A percentile compares a stretch with the other conserved stretches of the same genome.
Conservation (phyloP, 768 basidiomycete species). For the Dendrothele bispora region DNA sequence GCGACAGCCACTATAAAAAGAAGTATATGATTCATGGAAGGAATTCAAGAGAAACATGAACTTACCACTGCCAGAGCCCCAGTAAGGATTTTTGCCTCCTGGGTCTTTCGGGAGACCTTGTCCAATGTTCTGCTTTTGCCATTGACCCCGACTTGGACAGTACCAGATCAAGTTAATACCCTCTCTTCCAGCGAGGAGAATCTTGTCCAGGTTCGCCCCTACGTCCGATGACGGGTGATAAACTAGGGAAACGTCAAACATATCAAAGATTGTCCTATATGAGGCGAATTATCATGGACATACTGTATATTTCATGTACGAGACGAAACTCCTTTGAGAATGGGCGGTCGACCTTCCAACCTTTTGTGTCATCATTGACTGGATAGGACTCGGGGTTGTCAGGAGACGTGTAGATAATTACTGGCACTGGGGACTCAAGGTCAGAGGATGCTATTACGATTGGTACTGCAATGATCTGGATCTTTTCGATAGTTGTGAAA, state of each 20-base stretch:
- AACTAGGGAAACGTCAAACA: too few species aligned
- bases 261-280: too few species aligned
- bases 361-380: background rate
- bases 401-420: background rate
- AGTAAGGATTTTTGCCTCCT: background rate
- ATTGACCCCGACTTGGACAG: background rate
- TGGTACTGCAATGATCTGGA: background rate
- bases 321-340: background rate
- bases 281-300: background rate
- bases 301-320: slow-evolving; percentile 3
- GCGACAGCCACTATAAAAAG: background rate
- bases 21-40: too few species aligned
- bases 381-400: background rate
- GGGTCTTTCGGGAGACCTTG: background rate
- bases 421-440: background rate
- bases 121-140: background rate
- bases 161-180: background rate
- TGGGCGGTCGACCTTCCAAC: background rate
- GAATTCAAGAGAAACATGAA: too few species aligned
- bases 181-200: background rate
- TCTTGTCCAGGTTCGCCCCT: background rate
- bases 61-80: slow-evolving; percentile 1
- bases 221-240: background rate
- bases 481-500: slow-evolving; percentile 1
- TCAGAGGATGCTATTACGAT: background rate